These are phyloP conservation scores for Euphrasia arctica DNA, from an alignment of 305 asterid genomes.

Conservation along the genomic window DNA sequence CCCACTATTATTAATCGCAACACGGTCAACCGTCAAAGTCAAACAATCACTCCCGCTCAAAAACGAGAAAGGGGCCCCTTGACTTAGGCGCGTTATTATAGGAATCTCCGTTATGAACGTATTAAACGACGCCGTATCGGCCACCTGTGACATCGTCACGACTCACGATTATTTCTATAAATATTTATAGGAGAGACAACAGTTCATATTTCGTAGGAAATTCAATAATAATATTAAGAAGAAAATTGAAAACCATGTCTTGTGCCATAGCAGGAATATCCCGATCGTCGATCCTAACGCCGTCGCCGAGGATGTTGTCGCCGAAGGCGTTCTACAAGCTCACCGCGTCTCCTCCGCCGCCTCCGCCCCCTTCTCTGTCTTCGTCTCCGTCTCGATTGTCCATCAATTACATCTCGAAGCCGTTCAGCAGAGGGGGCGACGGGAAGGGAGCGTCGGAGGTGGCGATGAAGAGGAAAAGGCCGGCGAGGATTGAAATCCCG, in stretches of 20 bases:
- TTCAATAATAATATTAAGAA: background rate
- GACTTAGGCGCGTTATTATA: conserved; percentile 6
- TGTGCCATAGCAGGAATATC: conserved; percentile 44
- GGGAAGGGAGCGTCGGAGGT: conserved; percentile 26
- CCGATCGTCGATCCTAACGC: conserved; percentile 51
- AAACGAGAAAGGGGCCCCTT: background rate
- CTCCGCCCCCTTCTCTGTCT: conserved; percentile 30
- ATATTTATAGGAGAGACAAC: background rate
- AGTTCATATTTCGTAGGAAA: background rate
- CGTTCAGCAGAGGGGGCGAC: conserved; percentile 23
- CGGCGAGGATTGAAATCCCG: conserved; percentile 60
- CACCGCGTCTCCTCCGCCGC: conserved; percentile 34
- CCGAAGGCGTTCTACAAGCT: conserved; percentile 50
- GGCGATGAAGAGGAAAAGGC: conserved; percentile 71
- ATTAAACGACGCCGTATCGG: conserved; percentile 4
- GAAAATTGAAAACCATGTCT: conserved; percentile 33
- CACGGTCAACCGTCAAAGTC: no score
- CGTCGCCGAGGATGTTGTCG: conserved; percentile 47
- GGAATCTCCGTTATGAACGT: background rate
- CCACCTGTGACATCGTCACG: background rate
- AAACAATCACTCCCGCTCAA: background rate
- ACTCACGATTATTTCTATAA: background rate
- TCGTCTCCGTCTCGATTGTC: conserved; percentile 35
- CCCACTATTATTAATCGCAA: no score
- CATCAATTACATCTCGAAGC: conserved; percentile 26